Percentiles rank a stretch among this genome's conserved stretches.
These are phyloP conservation scores for Aspergillus tanneri DNA, from an alignment of 2,329 filamentous ascomycete species.

Conservation along the genomic window DNA sequence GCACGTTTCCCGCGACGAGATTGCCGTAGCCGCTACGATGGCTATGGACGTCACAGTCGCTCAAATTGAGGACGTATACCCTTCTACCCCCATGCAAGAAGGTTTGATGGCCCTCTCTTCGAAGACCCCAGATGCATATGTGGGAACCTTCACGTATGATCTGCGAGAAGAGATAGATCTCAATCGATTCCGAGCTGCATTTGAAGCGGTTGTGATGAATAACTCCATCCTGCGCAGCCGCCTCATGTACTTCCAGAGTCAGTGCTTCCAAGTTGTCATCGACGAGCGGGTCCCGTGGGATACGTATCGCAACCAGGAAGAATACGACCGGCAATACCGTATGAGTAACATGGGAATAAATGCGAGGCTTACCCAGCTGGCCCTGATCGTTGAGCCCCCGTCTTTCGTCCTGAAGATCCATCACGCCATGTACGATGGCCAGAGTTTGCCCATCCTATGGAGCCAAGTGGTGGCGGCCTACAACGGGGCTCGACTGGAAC, in stretches of 20 bases:
- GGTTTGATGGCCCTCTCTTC: slow-evolving; percentile 23
- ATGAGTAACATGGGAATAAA: background rate
- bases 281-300: background rate
- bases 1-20: background rate
- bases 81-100: slow-evolving; percentile 26
- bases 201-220: slow-evolving; percentile 7
- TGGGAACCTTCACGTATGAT: slow-evolving; percentile 1
- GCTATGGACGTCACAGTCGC: background rate
- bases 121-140: slow-evolving; percentile 14
- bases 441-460: slow-evolving; percentile 1
- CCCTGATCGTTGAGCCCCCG: background rate
- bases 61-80: slow-evolving; percentile 25
- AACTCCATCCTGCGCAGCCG: slow-evolving; percentile 7
- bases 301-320: background rate
- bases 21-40: background rate
- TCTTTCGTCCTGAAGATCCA: slow-evolving; percentile 16
- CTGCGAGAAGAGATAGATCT: slow-evolving; percentile 15
- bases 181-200: slow-evolving; percentile 19
- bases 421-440: slow-evolving; percentile 13
- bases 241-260: background rate
- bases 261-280: background rate
- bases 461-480: slow-evolving; percentile 12
- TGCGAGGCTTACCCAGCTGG: slow-evolving; percentile 6
- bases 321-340: background rate
- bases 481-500: background rate